These are phyloP conservation scores for Phytopythium ostracodes DNA, from an alignment of 352 stramenopile genomes.

Conservation along the genomic window DNA sequence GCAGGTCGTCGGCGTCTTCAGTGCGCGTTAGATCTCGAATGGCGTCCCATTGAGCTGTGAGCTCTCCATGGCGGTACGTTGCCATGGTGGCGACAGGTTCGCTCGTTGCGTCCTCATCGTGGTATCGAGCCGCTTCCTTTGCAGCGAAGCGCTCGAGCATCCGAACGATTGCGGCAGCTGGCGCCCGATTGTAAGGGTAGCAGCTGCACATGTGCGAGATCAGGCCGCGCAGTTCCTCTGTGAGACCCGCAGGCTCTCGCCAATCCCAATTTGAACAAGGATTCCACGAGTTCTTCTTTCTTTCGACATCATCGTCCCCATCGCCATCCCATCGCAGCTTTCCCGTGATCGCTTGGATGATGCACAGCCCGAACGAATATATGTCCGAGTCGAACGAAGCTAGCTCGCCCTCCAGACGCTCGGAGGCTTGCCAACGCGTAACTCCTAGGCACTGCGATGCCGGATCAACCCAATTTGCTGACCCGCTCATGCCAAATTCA, in stretches of 20 bases:
- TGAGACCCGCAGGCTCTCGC: not conserved
- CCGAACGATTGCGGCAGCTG: constrained; percentile 11
- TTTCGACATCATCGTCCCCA: constrained; percentile 14
- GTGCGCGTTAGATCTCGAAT: not conserved
- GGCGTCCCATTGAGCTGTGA: not conserved
- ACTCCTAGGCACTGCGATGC: not conserved
- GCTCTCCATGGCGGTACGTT: not conserved
- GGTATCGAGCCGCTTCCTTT: not conserved
- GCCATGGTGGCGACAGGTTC: not conserved
- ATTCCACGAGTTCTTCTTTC: not conserved
- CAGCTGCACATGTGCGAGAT: constrained; percentile 30
- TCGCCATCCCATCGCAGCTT: constrained; percentile 17
- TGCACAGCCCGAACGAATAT: constrained; percentile 36
- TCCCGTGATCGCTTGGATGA: constrained; percentile 25
- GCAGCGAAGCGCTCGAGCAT: not conserved
- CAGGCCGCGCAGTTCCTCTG: constrained; percentile 9
- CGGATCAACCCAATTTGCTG: not conserved
- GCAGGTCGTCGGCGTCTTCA: not conserved
- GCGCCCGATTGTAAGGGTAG: constrained; percentile 14
- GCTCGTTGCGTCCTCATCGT: not conserved
- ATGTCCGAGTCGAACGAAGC: constrained; percentile 24
- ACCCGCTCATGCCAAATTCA: constrained; percentile 22
- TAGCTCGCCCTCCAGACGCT: constrained; percentile 13
- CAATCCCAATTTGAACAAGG: not conserved
- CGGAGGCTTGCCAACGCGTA: constrained; percentile 23